A percentile compares a stretch with the other conserved stretches of the same genome.
Evolutionary conservation across 129 eudicot species (phyloP).

Genomic region (Flaveria linearis): DNA sequence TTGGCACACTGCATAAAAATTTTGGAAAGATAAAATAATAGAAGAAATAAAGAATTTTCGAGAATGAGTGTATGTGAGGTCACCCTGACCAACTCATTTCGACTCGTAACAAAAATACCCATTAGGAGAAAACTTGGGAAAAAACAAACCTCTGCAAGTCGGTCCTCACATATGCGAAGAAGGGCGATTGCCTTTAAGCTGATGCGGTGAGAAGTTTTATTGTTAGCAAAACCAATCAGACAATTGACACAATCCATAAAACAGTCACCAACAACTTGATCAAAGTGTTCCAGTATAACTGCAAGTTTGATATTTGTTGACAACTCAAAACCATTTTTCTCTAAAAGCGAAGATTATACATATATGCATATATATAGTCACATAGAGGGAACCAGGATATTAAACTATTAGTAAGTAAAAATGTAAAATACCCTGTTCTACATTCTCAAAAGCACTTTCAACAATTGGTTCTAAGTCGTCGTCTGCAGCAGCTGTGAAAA

Average conservation of each 20-base stretch:
- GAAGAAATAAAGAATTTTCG: background rate
- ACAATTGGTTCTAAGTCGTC: constrained; percentile 87
- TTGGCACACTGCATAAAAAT: background rate
- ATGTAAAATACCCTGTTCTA: constrained; percentile 74
- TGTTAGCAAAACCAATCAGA: constrained; percentile 95
- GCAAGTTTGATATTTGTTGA: constrained; percentile 42
- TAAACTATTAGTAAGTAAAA: constrained; percentile 16
- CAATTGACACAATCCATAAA: constrained; percentile 98
- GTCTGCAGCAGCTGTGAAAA: constrained; percentile 97
- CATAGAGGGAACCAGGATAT: background rate
- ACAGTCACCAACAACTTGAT: constrained; percentile 98
- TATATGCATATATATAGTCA: background rate
- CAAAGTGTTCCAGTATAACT: constrained; percentile 96
- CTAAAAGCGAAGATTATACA: constrained; percentile 15
- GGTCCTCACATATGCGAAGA: constrained; percentile 97
- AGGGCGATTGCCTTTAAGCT: constrained; percentile 99
- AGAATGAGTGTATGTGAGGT: background rate
- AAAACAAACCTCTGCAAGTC: constrained; percentile 92
- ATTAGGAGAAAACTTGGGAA: background rate
- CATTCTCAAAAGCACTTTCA: constrained; percentile 99
- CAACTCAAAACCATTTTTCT: constrained; percentile 7
- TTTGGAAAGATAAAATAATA: background rate
- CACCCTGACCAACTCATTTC: background rate
- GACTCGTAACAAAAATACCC: background rate
- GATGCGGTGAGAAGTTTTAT: constrained; percentile 84